Evolutionary conservation across 306 rosid species (phyloP), one percentile per base, ranked within the genome.

Genomic region (Parietaria judaica): DNA sequence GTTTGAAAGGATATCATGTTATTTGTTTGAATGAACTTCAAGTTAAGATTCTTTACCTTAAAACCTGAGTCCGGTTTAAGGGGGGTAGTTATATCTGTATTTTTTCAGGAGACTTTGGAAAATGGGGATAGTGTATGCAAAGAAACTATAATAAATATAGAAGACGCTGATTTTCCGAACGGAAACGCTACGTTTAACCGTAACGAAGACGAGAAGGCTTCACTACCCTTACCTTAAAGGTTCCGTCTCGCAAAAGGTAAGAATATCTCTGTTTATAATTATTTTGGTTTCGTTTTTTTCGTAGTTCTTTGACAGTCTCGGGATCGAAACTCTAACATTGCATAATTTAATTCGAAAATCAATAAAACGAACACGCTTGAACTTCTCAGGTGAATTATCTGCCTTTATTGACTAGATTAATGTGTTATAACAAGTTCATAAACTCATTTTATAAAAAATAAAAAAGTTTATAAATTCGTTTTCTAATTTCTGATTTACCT

Each of bases 131-230:
- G 63, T 54, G 61, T 65, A 31, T 58, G 60, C 65, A 75, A 70
- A 77, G 79, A 51, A 36, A 64, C 64, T 23, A 53, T 67, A n/a
- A 49, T 75, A 23, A 23, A 23, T 46, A 69, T 69, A 54, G 80
- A 79, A 70, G 81, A 81, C 58, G 69, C 68, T 14, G 72, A 77
- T 59, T 74, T 79, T 13, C 59, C 74, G n/a, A 70, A 79, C 58
- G 74, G 71, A 61, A 66, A 72, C 23, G 73, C 76, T 72, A 46
- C 70, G 56, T 64, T 81, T 37, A 74, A 72, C 59, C 72, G 68
- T 47, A 69, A 59, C 56, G 78, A 78, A 65, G 77, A 55, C 16
- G 69, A 72, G 69, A 59, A 57, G 52, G 46, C 59, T 50, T 64
- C 71, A 56, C 68, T 75, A 48, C 56, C 72, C 16, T 66, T 75